Base-by-base conservation (phyloP, 495 filamentous ascomycete genomes). In the Penicillium dipodomyicola region DNA sequence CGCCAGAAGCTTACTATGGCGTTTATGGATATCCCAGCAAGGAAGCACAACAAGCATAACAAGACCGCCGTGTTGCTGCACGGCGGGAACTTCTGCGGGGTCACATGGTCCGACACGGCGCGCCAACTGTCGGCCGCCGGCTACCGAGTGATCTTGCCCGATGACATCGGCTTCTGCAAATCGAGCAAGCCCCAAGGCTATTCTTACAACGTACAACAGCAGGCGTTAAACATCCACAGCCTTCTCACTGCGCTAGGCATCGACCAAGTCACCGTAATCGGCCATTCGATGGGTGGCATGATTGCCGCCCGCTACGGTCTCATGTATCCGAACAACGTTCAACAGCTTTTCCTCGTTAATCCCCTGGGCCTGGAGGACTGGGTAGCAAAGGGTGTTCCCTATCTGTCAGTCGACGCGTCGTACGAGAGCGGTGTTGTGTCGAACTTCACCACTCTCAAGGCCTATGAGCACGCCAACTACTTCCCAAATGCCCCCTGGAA, bases 171-270 rank as follows among this genome's bases (percentile, higher is more conserved):
- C 27, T 61, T 61, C 17, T 61, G 59, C 59, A 61, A 61, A 17
- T 61, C 59, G 23, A 61, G 59, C 49, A 61, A 61, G 17, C 59
- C 59, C n/a, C 59, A 58, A 41, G 59, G 59, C 17, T 61, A 61
- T 29, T 45, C 59, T 22, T 61, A 61, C 43, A 61, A 61, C 22
- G 44, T 58, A 1, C 42, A 61, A 2, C 59, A 61, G 37, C 59
- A 61, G 22, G 59, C 59, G 1, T 22, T 35, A 49, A 61, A 61
- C 27, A 58, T 61, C 37, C 51, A 61, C 33, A 58, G 59, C 12
- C 54, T 61, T 5, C 59, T 61, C 20, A 58, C 48, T 14, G 54
- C 39, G 19, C 54, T 61, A 4, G 54, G 42, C 6, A 58, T 61
- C 15, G 49, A 61, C 1, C n/a, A 50, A 49, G 59, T 25, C 22